Conservation (phyloP, 108 stramenopile genomes). For the Skeletonema costatum region DNA sequence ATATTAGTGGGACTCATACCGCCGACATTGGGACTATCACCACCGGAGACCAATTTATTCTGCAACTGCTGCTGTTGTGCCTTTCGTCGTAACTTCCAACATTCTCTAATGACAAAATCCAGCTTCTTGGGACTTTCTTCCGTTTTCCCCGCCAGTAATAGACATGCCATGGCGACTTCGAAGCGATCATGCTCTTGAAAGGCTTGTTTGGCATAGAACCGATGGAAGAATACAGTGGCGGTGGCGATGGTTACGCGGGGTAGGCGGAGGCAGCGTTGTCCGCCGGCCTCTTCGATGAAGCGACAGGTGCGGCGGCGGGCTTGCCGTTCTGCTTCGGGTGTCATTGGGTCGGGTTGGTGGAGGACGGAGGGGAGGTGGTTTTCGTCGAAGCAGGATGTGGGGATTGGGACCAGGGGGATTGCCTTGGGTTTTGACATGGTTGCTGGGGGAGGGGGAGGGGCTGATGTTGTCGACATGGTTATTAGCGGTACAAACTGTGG, state of each 20-base stretch:
- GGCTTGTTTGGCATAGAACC: constrained; percentile 88
- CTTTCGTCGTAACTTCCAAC: constrained; percentile 62
- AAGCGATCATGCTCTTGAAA: constrained; percentile 88
- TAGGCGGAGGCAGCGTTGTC: constrained; percentile 63
- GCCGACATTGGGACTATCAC: constrained; percentile 26
- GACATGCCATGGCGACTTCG: constrained; percentile 84
- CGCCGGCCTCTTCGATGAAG: constrained; percentile 85
- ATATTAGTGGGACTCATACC: constrained; percentile 21
- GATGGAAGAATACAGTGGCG: constrained; percentile 89
- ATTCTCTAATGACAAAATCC: constrained; percentile 67
- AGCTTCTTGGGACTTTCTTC: constrained; percentile 90
- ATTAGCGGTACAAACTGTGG: neutral
- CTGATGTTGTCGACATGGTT: neutral
- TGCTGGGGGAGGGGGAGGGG: constrained; percentile 6
- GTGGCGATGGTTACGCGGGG: constrained; percentile 83
- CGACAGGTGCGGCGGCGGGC: constrained; percentile 78
- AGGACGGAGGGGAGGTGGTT: constrained; percentile 45
- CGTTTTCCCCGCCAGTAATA: constrained; percentile 86
- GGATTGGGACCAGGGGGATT: constrained; percentile 23
- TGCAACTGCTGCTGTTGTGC: constrained; percentile 56
- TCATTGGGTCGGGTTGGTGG: constrained; percentile 40
- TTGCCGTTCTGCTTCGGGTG: constrained; percentile 60
- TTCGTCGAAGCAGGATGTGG: constrained; percentile 30
- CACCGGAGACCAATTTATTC: constrained; percentile 12
- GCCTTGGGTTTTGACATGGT: neutral